These are phyloP conservation scores for Geotrichum reessii DNA, from an alignment of 1,139 yeast species.

Conservation along the genomic window DNA sequence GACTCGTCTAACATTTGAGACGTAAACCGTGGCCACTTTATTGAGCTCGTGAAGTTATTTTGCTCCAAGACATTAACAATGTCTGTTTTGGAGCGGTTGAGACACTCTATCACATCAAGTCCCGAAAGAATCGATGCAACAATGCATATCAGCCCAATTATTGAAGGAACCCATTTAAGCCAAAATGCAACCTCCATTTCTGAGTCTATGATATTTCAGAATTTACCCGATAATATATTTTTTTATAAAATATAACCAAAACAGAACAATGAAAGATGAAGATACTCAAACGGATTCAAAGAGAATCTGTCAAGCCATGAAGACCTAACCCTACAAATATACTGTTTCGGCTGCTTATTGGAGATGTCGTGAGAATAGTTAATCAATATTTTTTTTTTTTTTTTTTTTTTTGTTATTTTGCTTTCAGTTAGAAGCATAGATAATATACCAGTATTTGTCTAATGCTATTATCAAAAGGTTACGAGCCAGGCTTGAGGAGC, in stretches of 20 bases:
- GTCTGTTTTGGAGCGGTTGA: neutral
- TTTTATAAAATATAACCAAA: neutral
- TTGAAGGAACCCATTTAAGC: conserved; percentile 4
- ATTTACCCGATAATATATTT: neutral
- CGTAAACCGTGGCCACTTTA: neutral
- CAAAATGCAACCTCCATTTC: neutral
- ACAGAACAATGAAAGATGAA: neutral
- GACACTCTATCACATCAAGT: neutral
- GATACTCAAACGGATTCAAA: neutral
- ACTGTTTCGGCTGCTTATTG: neutral
- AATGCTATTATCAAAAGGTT: neutral
- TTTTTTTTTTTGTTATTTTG: neutral
- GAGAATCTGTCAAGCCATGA: neutral
- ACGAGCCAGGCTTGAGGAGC: neutral
- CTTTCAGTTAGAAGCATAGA: neutral
- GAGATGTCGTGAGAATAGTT: neutral
- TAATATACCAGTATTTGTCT: neutral
- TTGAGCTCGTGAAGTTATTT: neutral
- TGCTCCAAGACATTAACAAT: neutral
- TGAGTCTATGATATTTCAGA: neutral
- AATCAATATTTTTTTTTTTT: neutral
- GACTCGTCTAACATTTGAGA: neutral
- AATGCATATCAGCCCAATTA: conserved; percentile 4
- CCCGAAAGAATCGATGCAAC: neutral
- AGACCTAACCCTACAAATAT: neutral